Base-by-base conservation (phyloP, 805 yeast species). In the Metschnikowia lunata region DNA sequence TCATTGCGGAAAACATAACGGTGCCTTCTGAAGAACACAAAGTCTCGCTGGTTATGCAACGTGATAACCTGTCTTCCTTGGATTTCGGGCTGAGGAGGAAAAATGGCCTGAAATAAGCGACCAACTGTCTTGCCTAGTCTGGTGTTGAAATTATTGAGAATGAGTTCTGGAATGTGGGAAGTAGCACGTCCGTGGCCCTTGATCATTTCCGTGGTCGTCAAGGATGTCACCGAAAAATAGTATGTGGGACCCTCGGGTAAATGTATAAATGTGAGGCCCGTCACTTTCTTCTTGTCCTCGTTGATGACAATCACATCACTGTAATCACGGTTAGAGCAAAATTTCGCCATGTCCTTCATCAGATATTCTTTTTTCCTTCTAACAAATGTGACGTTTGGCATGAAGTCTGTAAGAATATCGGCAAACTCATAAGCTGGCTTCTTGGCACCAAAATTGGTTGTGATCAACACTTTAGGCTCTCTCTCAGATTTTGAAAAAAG, bases 21-120 rank as follows among this genome's bases (percentile, higher is more conserved):
- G 61, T 93, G 99, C 68, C 97, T 80, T 69, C 99, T 79, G 75
- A 93, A 91, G 58, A 93, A 93, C 35, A 93, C 86, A 62, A 76
- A 93, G 64, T 93, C 99, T 72, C 99, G 78, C 64, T 93, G 99
- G 62, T 93, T 93, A 63, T 93, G 99, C 60, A 93, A 68, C 0
- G 99, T 93, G 27, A 93, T 84, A 36, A 88, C 99, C 62, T 93
- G 97, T 58, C 99, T 78, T 27, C 99, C 99, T 63, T 86, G 85
- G 55, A 93, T 79, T 60, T 93, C 97, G 1, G 99, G 99, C 48
- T 79, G 78, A 48, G 86, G 90, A 8, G 99, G 99, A 67, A 91
- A 88, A 34, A 93, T 71, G 1, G 96, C 80, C 63, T 90, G 97
- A 69, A 93, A 93, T 49, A 93, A 67, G 46, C 95, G 75, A 29